Base-by-base conservation (phyloP, 192 early-diverging fungal genomes). In the Coemansia sp. region DNA sequence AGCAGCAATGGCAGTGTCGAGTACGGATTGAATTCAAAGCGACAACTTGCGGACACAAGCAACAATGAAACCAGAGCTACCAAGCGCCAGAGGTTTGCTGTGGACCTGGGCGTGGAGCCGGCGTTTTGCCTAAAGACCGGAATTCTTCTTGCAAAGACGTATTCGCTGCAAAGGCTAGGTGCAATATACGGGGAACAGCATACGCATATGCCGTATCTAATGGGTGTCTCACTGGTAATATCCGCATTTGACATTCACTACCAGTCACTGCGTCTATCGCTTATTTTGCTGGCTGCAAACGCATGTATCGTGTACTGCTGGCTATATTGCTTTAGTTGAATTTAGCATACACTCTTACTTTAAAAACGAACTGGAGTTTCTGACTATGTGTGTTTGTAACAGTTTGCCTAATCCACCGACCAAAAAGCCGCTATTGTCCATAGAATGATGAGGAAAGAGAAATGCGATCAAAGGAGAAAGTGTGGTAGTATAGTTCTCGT, bases 161-260 rank as follows among this genome's bases (percentile, higher is more conserved):
- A 77, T 32, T 47, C 38, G 18, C 54, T 77, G 35, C 73, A 77
- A 40, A 33, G 32, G 5, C 25, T 71, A 25, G 53, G 31, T 38
- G 33, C 49, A 21, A 18, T 43, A 4, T 54, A 38, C 11, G 33
- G 48, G n/a, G 54, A 53, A 9, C 56, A 56, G 23, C 35, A 43
- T 5, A 49, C 27, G 19, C 28, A 16, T 21, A 18, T 70, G n/a
- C 30, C 53, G 33, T 58, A 63, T 52, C 5, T 71, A 24, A 60
- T 52, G 65, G 56, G 64, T 0, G 6, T 71, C 5, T 64, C 75
- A 18, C 40, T 77, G 23, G 43, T 71, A 7, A 54, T 77, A 8
- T 77, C 75, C 10, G 75, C 75, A 25, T 43, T 69, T 14, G 73
- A 76, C 46, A 65, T 76, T 7, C 67, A 58, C 38, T 54, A 55